Base-by-base conservation (phyloP, 169 alveolate genomes). In the Cryptosporidium tyzzeri region DNA sequence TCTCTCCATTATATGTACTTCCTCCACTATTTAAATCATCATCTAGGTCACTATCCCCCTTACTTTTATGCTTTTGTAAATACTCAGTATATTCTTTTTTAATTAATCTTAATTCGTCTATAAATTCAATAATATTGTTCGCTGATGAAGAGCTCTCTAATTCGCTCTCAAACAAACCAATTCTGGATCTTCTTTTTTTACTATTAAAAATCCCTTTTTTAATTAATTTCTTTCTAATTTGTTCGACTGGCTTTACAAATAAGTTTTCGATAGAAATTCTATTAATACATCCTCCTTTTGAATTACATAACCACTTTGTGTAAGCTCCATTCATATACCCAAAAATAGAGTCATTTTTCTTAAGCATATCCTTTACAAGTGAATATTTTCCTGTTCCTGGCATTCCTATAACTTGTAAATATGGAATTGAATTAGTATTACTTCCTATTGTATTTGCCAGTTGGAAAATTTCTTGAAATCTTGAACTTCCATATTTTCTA, bases 331-430 rank as follows among this genome's bases (percentile, higher is more conserved):
- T 41, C 35, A 80, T 80, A 21, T 26, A 62, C 8, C 89, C 89
- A 65, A 62, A 80, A 29, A 65, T 21, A 29, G 75, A 80, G 9
- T 45, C 70, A 50, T 39, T 62, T 45, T n/a, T 41, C 14, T 26
- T 62, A 2, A 80, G 48, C 45, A 80, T 37, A 50, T 80, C 89
- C 35, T 3, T 80, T 14, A 80, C 65, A 12, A 80, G 21, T 29
- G 89, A 61, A 48, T 62, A 65, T 50, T 80, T 80, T 0, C 89
- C 89, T 12, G 80, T 80, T 16, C 89, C 89, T 18, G 89, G 74
- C 80, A 80, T 80, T 23, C 89, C 89, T 14, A 80, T 3, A 31
- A 80, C 75, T 18, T 80, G 89, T 23, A 80, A 65, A 26, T 80
- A 80, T 21, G 75, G 74, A 4, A 80, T 59, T 31, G 89, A 21